Evolutionary conservation across 129 eudicot genomes (phyloP), one percentile per base, ranked within the genome.

Genomic region (Tagetes erecta): DNA sequence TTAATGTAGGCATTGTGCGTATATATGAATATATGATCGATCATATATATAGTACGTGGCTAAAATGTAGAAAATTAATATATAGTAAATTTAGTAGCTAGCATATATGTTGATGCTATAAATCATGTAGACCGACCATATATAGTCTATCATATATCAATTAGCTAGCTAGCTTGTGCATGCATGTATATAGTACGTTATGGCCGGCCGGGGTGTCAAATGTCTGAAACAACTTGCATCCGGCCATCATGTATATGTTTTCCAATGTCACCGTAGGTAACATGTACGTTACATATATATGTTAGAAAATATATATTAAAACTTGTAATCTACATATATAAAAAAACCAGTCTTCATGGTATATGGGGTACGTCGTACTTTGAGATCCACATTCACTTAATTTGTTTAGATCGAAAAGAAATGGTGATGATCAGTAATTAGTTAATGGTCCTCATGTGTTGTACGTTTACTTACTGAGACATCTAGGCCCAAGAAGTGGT

Each of bases 21-120:
- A 31, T 55, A 57, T 58, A 42, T 31, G 65, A 64, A 2, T 4
- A 39, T 20, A 4, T 39, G 41, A 4, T 42, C 27, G 46, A 42
- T 42, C 8, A 42, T 75, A 64, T 74, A 46, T 75, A 65, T 74
- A 63, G 36, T 20, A 20, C 27, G 27, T 65, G 67, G 37, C 42
- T 33, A 34, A 34, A 49, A 59, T 68, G 73, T 70, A 49, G 74
- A 6, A 70, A 50, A 20, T 20, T 20, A 20, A 20, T 20, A 20
- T 20, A 47, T 70, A 46, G 60, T 35, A 5, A 4, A 49, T 6
- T 20, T 53, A 53, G 33, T 51, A 51, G 30, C 27, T 20, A 20
- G 27, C 27, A 20, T 20, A 20, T 20, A 20, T 20, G 27, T 20
- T 20, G 27, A 20, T 20, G 27, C 27, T 20, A 20, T 20, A 20